phyloP scores from a whole-genome alignment of 1,284 basidiomycete species.

The Pseudozyma pruni region DNA sequence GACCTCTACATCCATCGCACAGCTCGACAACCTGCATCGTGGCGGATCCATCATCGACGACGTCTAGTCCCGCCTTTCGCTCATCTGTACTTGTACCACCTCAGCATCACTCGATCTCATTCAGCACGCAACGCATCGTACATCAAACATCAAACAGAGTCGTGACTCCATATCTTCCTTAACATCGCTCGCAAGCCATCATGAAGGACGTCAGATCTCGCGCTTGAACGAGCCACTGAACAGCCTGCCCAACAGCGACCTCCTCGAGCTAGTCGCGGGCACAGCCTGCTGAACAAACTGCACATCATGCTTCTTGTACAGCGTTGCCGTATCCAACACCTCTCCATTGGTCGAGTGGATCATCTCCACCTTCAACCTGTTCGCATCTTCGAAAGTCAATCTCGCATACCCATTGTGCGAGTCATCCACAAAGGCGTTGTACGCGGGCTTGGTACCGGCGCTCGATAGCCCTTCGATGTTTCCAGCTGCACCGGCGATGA shows the following conservation, averaged over 20 bases:
- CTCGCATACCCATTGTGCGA: slow-evolving; percentile 43
- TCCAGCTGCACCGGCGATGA: slow-evolving; percentile 67
- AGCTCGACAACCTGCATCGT: slow-evolving; percentile 50
- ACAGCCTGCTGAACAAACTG: slow-evolving; percentile 27
- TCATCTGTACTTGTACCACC: slow-evolving; percentile 15
- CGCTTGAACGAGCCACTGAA: slow-evolving; percentile 10
- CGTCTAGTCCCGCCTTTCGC: background rate
- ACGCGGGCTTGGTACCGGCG: slow-evolving; percentile 11
- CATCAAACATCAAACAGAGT: background rate
- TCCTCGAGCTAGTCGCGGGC: slow-evolving; percentile 1
- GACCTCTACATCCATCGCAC: slow-evolving; percentile 49
- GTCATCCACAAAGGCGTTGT: slow-evolving; percentile 37
- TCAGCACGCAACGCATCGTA: background rate
- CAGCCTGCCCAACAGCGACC: slow-evolving; percentile 2
- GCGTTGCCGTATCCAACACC: slow-evolving; percentile 38
- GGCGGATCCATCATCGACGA: slow-evolving; percentile 46
- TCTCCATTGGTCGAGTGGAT: slow-evolving; percentile 41
- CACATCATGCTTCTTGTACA: slow-evolving; percentile 36
- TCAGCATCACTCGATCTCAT: background rate
- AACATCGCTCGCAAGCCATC: no score
- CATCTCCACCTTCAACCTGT: slow-evolving; percentile 40
- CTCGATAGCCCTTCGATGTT: slow-evolving; percentile 64
- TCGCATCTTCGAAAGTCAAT: slow-evolving; percentile 64
- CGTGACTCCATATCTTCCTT: no score
- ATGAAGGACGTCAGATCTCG: slow-evolving; percentile 7